Percentiles rank a stretch among this genome's conserved stretches.
Conservation (phyloP, 176 grass and related monocot genomes). For the Musa acuminata region DNA sequence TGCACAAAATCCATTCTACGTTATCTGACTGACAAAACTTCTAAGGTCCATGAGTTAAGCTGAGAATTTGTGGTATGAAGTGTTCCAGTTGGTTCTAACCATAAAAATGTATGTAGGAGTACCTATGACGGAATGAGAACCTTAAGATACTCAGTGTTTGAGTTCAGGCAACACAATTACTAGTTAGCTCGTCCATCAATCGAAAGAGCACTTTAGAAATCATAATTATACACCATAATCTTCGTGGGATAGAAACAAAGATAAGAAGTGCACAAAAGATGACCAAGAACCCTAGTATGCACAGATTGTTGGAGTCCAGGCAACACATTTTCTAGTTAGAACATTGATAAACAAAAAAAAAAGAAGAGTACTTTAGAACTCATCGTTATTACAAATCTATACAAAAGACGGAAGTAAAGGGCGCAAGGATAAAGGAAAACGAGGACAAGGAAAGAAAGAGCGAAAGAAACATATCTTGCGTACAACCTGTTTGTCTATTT, state of each 20-base stretch:
- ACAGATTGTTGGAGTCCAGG: neutral
- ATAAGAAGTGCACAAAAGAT: neutral
- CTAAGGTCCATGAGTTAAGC: neutral
- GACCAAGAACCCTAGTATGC: neutral
- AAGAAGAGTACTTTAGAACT: neutral
- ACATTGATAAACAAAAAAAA: neutral
- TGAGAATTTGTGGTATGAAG: neutral
- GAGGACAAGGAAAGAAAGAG: neutral
- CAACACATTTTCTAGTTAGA: neutral
- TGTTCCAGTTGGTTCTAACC: too few species aligned
- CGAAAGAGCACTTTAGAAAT: too few species aligned
- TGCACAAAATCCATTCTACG: too few species aligned
- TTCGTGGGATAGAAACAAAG: neutral
- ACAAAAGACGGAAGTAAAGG: neutral
- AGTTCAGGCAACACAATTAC: too few species aligned
- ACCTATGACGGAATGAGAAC: too few species aligned
- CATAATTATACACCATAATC: neutral
- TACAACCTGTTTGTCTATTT: conserved; percentile 4
- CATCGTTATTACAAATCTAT: conserved; percentile 4
- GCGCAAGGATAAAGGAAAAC: neutral
- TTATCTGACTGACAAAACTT: too few species aligned
- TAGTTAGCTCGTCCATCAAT: too few species aligned
- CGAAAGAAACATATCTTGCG: conserved; percentile 8
- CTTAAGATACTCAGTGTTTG: too few species aligned
- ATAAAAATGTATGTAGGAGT: too few species aligned